Base-by-base conservation (phyloP, 148 eudicot species). In the Amaranthus cruentus region DNA sequence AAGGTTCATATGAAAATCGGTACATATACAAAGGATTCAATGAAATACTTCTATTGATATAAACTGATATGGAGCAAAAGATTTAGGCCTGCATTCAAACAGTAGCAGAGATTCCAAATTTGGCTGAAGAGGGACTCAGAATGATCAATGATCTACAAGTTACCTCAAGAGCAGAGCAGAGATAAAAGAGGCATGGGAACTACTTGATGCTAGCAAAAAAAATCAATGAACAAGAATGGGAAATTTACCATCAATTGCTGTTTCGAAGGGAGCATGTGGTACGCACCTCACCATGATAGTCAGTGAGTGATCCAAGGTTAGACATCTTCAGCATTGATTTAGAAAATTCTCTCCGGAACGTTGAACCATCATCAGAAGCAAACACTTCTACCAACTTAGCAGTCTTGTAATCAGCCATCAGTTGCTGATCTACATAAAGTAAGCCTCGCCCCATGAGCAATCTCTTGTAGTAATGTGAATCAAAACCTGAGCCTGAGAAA, bases 311-410 rank as follows among this genome's bases (percentile, higher is more conserved):
- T 48, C 58, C 77, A 42, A 85, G 79, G 52, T 71, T 78, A 0
- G 83, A 78, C 83, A 85, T 76, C 62, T 81, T 83, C 65, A 77
- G 43, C 88, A 85, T 85, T 6, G 88, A 76, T 74, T 73, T 76
- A 15, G 74, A 66, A 69, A 85, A 85, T 71, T 83, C 86, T 15
- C 66, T 57, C 12, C 74, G 64, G 60, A 85, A 85, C 53, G 70
- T 74, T 64, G 71, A 70, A 5, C 83, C 84, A 64, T 83, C 77
- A 77, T 77, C 83, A 57, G 83, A 80, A n/a, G 88, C 88, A 60
- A 83, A 81, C 6, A 60, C 78, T 60, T 75, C 76, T 9, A 83
- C 89, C 66, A 81, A 4, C 21, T 73, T 74, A 28, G 85, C 85
- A 59, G 89, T 86, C 64, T 55, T 66, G 8, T 81, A 52, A 74